Conservation (phyloP, 2,329 filamentous ascomycete genomes). For the Immersiporthe knoxdaviesiana region DNA sequence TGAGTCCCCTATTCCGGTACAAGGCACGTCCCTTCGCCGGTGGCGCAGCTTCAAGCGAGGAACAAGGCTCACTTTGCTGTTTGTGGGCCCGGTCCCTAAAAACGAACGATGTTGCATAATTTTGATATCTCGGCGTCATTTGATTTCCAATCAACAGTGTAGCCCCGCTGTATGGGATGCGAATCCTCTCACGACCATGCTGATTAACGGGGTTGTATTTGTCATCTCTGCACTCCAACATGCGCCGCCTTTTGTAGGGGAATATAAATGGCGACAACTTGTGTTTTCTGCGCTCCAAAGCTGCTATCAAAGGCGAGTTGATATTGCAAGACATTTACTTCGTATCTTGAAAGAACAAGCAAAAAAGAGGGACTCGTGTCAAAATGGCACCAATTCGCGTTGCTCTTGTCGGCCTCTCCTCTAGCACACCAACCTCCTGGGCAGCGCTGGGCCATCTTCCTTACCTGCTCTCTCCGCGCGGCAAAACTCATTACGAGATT, state of each 20-base stretch:
- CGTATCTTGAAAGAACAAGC: background rate
- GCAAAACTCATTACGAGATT: constrained; percentile 46
- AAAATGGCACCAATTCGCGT: constrained; percentile 37
- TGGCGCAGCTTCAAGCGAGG: background rate
- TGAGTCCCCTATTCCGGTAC: too few relatives aligned
- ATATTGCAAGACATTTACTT: background rate
- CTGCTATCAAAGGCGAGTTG: background rate
- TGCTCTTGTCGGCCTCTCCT: constrained; percentile 34
- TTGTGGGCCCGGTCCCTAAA: too few relatives aligned
- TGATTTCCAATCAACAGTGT: background rate
- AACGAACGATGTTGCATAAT: too few relatives aligned
- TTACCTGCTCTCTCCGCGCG: constrained; percentile 43
- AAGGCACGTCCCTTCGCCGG: too few relatives aligned
- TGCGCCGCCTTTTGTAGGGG: background rate
- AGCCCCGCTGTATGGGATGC: background rate
- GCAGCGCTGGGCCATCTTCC: constrained; percentile 39
- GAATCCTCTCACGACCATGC: background rate
- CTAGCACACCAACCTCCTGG: constrained; percentile 5
- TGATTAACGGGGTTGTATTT: background rate
- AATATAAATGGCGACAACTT: background rate
- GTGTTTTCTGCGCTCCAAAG: too few relatives aligned
- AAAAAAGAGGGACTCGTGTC: background rate
- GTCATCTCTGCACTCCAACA: background rate
- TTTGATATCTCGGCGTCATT: too few relatives aligned
- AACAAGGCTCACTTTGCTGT: background rate